phyloP scores from a whole-genome alignment of 768 basidiomycete species.

The Agrocybe pediades region DNA sequence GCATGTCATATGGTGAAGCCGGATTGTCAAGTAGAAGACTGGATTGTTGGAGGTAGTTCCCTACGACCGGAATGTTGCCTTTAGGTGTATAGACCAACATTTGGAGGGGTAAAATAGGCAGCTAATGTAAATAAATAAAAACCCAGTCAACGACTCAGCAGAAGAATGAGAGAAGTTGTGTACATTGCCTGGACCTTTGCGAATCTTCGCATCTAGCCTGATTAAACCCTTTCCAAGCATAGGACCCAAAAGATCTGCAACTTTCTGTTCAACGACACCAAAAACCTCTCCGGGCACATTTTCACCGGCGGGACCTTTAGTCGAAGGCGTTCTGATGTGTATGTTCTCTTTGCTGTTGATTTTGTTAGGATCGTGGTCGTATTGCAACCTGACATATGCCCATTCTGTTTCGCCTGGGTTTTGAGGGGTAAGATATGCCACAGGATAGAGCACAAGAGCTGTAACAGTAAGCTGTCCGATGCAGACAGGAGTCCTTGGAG shows the following conservation, averaged over 20 bases:
- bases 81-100: conserved; percentile 94
- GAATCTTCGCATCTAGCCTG: conserved; percentile 75
- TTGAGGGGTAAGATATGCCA: conserved; percentile 59
- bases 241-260: conserved; percentile 75
- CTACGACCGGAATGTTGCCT: conserved; percentile 85
- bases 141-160: neutral
- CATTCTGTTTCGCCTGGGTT: conserved; percentile 58
- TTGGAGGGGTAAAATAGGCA: conserved; percentile 80
- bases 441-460: conserved; percentile 84
- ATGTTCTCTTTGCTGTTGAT: conserved; percentile 68
- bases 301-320: conserved; percentile 54
- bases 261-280: conserved; percentile 85
- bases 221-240: conserved; percentile 87
- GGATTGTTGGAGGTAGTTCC: conserved; percentile 68
- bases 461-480: conserved; percentile 85
- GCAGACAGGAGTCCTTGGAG: conserved; percentile 84
- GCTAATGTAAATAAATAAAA: conserved; percentile 38
- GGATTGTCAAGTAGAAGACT: conserved; percentile 83
- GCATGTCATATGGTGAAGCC: conserved; percentile 60
- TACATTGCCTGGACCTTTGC: conserved; percentile 65
- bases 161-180: conserved; percentile 24
- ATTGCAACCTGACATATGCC: conserved; percentile 68
- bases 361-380: conserved; percentile 66
- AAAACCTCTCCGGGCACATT: conserved; percentile 64
- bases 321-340: conserved; percentile 69